Evolutionary conservation across 345 rosid genomes (phyloP).

Genomic region (Citrus maxima): DNA sequence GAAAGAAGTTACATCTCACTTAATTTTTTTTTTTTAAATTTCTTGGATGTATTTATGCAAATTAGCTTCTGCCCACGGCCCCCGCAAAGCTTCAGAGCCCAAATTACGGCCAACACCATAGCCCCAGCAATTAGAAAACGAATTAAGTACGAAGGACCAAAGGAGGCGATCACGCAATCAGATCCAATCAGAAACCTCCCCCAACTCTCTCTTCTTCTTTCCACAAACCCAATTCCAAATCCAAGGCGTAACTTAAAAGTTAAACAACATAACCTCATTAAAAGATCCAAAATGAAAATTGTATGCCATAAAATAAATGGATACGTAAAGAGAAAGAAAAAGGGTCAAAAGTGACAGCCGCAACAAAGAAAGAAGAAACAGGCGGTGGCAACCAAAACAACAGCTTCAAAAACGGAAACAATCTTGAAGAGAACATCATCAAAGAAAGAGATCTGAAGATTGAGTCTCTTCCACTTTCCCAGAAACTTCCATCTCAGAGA

Average conservation of each 20-base stretch:
- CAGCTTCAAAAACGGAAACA: slow-evolving; percentile 39
- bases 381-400: slow-evolving; percentile 35
- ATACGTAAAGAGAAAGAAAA: not conserved
- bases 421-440: slow-evolving; percentile 39
- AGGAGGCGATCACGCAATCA: too few relatives aligned
- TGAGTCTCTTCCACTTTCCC: slow-evolving; percentile 35
- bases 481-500: slow-evolving; percentile 31
- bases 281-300: not conserved
- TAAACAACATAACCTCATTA: not conserved
- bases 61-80: too few relatives aligned
- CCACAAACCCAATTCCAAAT: too few relatives aligned
- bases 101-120: too few relatives aligned
- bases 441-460: slow-evolving; percentile 33
- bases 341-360: slow-evolving; percentile 37
- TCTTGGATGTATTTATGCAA: too few relatives aligned
- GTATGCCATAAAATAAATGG: not conserved
- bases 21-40: not conserved
- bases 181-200: too few relatives aligned
- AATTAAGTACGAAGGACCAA: too few relatives aligned
- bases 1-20: not conserved
- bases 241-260: too few relatives aligned
- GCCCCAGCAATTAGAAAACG: too few relatives aligned
- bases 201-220: too few relatives aligned
- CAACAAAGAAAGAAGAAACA: slow-evolving; percentile 48
- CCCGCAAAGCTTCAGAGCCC: too few relatives aligned